These are phyloP conservation scores for Fraxinus americana DNA, from an alignment of 257 asterid species.

Conservation along the genomic window DNA sequence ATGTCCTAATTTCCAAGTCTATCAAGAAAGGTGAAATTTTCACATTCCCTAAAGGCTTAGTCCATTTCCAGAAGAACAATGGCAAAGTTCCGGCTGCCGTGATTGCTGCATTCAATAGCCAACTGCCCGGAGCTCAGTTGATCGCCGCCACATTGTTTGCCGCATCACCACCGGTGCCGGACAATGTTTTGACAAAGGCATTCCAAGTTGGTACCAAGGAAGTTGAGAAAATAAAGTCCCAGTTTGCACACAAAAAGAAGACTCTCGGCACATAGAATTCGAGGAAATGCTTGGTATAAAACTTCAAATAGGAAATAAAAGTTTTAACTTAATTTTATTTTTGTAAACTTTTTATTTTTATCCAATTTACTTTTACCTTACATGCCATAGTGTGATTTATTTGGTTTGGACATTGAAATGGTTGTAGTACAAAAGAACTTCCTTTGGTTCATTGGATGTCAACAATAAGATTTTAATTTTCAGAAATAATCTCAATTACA, in stretches of 20 bases:
- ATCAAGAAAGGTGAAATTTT: constrained; percentile 67
- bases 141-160: constrained; percentile 66
- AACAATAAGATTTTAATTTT: constrained; percentile 13
- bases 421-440: background rate
- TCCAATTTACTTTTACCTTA: background rate
- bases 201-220: constrained; percentile 61
- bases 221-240: constrained; percentile 70
- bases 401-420: background rate
- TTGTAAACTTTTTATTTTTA: background rate
- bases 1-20: constrained; percentile 52
- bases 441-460: background rate
- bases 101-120: constrained; percentile 72
- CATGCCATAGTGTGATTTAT: background rate
- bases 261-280: background rate
- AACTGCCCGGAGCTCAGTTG: constrained; percentile 74
- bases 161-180: constrained; percentile 67
- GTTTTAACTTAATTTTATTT: background rate
- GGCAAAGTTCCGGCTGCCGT: constrained; percentile 60
- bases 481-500: background rate
- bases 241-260: constrained; percentile 60
- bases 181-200: constrained; percentile 61
- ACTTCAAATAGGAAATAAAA: background rate
- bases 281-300: background rate
- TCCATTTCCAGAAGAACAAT: constrained; percentile 84
- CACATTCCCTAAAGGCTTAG: constrained; percentile 71